Conservation (phyloP, 768 basidiomycete genomes). For the Sutorius australiensis region DNA sequence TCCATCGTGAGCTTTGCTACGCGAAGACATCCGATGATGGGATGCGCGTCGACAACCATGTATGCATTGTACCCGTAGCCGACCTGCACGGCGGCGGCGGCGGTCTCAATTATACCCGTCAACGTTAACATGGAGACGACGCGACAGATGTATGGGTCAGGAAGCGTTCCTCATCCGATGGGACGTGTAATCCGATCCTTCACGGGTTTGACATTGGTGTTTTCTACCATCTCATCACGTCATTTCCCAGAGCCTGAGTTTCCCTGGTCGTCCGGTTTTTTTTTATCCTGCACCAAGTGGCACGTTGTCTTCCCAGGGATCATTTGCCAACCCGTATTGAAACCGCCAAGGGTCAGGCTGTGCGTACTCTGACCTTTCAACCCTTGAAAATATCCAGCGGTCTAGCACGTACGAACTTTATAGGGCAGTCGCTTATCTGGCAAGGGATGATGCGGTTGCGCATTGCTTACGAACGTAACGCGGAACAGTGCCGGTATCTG, state of each 20-base stretch:
- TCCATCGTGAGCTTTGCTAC: background rate
- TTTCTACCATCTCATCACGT: slow-evolving; percentile 5
- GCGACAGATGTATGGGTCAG: slow-evolving; percentile 3
- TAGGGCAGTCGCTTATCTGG: background rate
- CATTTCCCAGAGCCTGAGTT: slow-evolving; percentile 4
- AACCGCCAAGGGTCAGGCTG: background rate
- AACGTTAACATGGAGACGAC: slow-evolving; percentile 5
- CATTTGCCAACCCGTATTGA: background rate
- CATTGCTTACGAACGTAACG: background rate
- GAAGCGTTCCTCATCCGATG: background rate
- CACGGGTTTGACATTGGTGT: background rate
- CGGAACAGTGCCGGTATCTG: background rate
- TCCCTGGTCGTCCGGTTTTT: background rate
- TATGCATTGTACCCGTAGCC: background rate
- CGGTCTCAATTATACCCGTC: slow-evolving; percentile 7
- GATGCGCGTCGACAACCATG: background rate
- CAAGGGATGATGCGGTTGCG: background rate
- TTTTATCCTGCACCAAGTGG: slow-evolving; percentile 2
- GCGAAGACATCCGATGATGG: background rate
- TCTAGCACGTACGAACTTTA: background rate
- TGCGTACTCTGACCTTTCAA: background rate
- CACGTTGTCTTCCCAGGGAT: background rate
- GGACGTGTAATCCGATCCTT: background rate
- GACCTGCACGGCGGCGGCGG: background rate
- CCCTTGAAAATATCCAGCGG: background rate